These are phyloP conservation scores for Suillus clintonianus DNA, from an alignment of 768 basidiomycete genomes.

Conservation along the genomic window DNA sequence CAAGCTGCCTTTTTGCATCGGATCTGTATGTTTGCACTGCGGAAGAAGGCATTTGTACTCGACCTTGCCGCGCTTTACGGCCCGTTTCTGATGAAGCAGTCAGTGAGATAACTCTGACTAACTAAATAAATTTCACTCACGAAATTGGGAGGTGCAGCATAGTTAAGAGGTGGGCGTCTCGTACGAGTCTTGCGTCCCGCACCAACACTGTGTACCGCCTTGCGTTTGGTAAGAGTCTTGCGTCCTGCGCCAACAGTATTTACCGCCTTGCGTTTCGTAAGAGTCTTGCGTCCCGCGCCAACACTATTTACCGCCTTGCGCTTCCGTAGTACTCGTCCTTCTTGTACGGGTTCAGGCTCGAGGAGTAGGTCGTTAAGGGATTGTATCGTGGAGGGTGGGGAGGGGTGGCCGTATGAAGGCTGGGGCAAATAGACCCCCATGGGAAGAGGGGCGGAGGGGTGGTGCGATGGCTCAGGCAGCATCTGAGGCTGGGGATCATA, in stretches of 20 bases:
- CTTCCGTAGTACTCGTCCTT: not conserved
- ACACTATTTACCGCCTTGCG: not conserved
- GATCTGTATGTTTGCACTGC: not conserved
- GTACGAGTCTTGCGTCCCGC: too few species aligned
- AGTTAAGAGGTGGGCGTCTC: too few species aligned
- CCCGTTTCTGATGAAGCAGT: not conserved
- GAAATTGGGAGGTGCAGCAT: too few species aligned
- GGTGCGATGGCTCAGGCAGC: not conserved
- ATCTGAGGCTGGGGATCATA: not conserved
- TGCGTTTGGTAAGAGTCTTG: too few species aligned
- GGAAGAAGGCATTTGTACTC: not conserved
- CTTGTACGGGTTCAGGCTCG: not conserved
- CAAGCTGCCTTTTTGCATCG: not conserved
- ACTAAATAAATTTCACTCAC: not conserved
- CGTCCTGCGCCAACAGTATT: too few species aligned
- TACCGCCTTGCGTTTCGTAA: too few species aligned
- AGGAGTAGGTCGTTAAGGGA: not conserved
- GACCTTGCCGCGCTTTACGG: not conserved
- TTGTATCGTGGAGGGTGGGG: not conserved
- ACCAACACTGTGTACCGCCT: too few species aligned
- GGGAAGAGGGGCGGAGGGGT: too few species aligned
- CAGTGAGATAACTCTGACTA: not conserved
- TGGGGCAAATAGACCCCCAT: too few species aligned
- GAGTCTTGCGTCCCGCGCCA: not conserved
- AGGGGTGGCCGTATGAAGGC: too few species aligned